Base-by-base conservation (phyloP, 805 yeast genomes). In the Deakozyma indianensis region DNA sequence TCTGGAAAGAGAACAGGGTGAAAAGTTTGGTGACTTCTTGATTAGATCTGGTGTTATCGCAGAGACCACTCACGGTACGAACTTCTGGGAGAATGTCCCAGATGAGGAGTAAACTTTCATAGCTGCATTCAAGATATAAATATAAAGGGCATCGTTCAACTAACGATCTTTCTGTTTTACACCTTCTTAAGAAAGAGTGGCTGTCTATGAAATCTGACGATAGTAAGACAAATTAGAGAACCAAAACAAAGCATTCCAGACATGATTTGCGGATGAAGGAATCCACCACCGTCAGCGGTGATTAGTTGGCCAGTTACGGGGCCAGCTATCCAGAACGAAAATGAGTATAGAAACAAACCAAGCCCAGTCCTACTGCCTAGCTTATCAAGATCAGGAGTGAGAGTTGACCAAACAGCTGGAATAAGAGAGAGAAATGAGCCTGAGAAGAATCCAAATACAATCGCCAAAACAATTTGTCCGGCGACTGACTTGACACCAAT, bases 21-120 rank as follows among this genome's bases (percentile, higher is more conserved):
- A 90, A 64, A 96, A 85, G 46, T 90, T 90, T 57, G 97, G 97
- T 59, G 97, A 90, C 62, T 90, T 83, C 70, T 75, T 83, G 52
- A 74, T 90, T 52, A 78, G 97, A 67, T 73, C 69, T 43, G 95
- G 94, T n/a, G 75, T 85, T 48, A 86, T 90, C 59, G 80, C 78
- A 57, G 92, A 88, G 50, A 88, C 96, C 23, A 66, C 76, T 41
- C 95, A 85, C 63, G 97, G 97, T 51, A 84, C 81, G 62, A 80
- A 76, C 62, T 88, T 92, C 85, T 95, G 94, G 71, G 96, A 90
- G 50, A 92, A 84, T 58, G 77, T 90, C 51, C 81, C 90, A 27
- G 94, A 81, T 60, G 88, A 80, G 43, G 80, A 82, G n/a, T 54
- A 48, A 47, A 20, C 14, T 9, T 7, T 9, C 28, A 14, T 9